Conservation (phyloP, 352 stramenopile species). For the Globisporangium barbulae region DNA sequence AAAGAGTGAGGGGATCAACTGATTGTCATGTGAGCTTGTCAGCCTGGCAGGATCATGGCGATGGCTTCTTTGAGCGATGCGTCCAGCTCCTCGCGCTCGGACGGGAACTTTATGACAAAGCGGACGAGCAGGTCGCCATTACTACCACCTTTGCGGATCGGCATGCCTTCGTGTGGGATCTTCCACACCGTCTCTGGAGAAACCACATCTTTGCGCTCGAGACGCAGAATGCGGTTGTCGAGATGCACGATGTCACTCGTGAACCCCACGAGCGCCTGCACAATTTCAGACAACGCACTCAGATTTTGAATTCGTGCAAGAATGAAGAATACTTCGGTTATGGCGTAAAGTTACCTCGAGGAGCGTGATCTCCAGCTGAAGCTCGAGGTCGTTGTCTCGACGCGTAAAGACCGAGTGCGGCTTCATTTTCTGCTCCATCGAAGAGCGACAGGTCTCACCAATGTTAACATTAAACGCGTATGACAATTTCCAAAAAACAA, state of each 20-base stretch:
- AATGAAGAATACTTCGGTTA: neutral
- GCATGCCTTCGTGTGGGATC: slow-evolving; percentile 91
- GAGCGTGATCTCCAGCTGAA: slow-evolving; percentile 90
- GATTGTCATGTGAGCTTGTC: neutral
- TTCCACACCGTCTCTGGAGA: slow-evolving; percentile 80
- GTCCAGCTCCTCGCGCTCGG: slow-evolving; percentile 33
- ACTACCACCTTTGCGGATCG: slow-evolving; percentile 57
- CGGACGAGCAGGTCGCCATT: slow-evolving; percentile 88
- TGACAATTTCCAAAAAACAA: neutral
- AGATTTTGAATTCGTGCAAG: neutral
- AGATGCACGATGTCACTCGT: slow-evolving; percentile 83
- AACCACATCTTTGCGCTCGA: slow-evolving; percentile 77
- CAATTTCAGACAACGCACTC: neutral
- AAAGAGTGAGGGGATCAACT: neutral
- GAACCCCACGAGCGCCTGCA: slow-evolving; percentile 88
- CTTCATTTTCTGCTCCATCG: slow-evolving; percentile 9
- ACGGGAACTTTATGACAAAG: slow-evolving; percentile 91
- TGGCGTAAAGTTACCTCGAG: slow-evolving; percentile 46
- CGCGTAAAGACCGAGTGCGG: slow-evolving; percentile 78
- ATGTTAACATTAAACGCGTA: neutral
- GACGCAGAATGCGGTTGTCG: slow-evolving; percentile 77
- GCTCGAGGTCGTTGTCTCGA: slow-evolving; percentile 89
- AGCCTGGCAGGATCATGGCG: slow-evolving; percentile 12
- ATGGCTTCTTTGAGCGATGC: slow-evolving; percentile 13
- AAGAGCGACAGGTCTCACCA: neutral